These are phyloP conservation scores for Hanseniaspora mollemarum DNA, from an alignment of 805 yeast species.

Conservation along the genomic window DNA sequence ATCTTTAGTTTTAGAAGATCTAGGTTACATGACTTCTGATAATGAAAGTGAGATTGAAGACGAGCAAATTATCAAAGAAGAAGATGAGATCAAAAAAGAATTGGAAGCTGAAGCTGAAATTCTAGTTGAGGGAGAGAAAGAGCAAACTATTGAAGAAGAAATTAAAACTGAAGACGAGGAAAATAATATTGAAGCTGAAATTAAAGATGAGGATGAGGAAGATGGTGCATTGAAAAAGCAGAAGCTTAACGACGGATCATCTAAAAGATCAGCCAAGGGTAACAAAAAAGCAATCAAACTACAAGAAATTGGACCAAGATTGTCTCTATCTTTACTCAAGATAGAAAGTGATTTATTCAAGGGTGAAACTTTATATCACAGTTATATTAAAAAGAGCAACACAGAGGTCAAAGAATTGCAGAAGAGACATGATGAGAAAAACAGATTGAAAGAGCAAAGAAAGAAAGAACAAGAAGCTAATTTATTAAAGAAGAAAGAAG, in stretches of 20 bases:
- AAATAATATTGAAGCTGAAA: slow-evolving; percentile 18
- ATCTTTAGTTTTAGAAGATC: slow-evolving; percentile 70
- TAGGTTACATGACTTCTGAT: slow-evolving; percentile 70
- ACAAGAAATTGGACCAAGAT: slow-evolving; percentile 86
- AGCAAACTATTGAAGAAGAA: slow-evolving; percentile 19
- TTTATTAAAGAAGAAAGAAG: slow-evolving; percentile 61
- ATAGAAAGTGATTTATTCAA: slow-evolving; percentile 86
- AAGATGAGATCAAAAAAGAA: slow-evolving; percentile 21
- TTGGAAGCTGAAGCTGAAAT: slow-evolving; percentile 34
- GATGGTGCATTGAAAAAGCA: slow-evolving; percentile 15
- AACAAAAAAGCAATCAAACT: slow-evolving; percentile 78
- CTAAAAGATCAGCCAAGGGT: slow-evolving; percentile 26
- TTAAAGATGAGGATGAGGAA: slow-evolving; percentile 16
- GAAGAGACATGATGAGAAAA: slow-evolving; percentile 50
- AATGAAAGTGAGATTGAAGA: slow-evolving; percentile 84
- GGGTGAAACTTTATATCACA: slow-evolving; percentile 81
- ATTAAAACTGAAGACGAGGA: slow-evolving; percentile 22
- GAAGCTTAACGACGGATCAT: slow-evolving; percentile 19
- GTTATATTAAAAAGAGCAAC: slow-evolving; percentile 50
- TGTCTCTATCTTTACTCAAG: slow-evolving; percentile 63
- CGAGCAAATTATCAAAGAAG: slow-evolving; percentile 48
- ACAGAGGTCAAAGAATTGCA: slow-evolving; percentile 53
- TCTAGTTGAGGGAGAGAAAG: slow-evolving; percentile 21
- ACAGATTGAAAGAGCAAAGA: slow-evolving; percentile 56
- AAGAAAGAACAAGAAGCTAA: slow-evolving; percentile 69